Conservation (phyloP, 768 basidiomycete genomes). For the Cytidiella melzeri region DNA sequence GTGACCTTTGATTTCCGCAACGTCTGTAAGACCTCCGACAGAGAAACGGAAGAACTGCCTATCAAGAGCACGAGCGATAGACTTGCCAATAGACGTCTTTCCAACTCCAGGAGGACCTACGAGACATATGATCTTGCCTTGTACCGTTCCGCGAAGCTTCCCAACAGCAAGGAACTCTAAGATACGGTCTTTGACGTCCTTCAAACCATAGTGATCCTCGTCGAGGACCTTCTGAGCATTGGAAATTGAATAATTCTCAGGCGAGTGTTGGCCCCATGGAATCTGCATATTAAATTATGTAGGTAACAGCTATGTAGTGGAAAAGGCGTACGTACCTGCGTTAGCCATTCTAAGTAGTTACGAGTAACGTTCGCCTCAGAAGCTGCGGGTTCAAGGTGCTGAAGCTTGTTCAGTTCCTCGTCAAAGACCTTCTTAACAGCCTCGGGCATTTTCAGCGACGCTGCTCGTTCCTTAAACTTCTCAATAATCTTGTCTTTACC, state of each 20-base stretch:
- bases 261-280: conserved; percentile 94
- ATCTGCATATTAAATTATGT: conserved; percentile 44
- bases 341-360: conserved; percentile 92
- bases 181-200: conserved; percentile 89
- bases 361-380: conserved; percentile 91
- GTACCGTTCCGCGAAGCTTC: conserved; percentile 87
- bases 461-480: conserved; percentile 85
- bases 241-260: conserved; percentile 85
- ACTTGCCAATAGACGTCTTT: conserved; percentile 95
- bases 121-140: conserved; percentile 97
- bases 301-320: background rate
- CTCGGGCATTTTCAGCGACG: conserved; percentile 81
- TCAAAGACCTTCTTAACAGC: conserved; percentile 91
- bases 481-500: conserved; percentile 93
- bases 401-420: conserved; percentile 88
- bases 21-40: conserved; percentile 94
- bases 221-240: conserved; percentile 83
- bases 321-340: conserved; percentile 44
- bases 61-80: conserved; percentile 84
- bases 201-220: conserved; percentile 90
- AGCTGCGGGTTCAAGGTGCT: conserved; percentile 84
- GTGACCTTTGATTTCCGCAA: conserved; percentile 99
- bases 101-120: conserved; percentile 97
- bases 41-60: conserved; percentile 96
- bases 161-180: conserved; percentile 95